phyloP scores from a whole-genome alignment of 768 basidiomycete species.

The Amanita thiersii region DNA sequence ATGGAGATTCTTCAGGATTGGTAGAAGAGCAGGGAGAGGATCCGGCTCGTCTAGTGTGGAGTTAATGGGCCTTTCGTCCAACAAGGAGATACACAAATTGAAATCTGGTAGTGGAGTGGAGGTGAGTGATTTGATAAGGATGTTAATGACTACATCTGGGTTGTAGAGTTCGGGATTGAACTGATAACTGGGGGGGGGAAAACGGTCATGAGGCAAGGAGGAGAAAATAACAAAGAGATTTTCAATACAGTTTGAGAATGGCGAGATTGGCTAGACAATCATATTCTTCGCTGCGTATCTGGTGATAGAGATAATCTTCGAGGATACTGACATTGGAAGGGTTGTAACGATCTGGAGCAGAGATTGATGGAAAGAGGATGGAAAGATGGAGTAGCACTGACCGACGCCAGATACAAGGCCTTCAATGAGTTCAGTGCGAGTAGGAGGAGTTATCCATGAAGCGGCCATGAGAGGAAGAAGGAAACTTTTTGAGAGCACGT shows the following conservation, averaged over 20 bases:
- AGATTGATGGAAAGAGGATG: conserved; percentile 8
- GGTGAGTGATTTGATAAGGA: conserved; percentile 87
- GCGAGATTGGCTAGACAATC: conserved; percentile 94
- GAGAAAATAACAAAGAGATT: not conserved
- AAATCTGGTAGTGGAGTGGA: conserved; percentile 87
- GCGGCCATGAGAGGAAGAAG: conserved; percentile 34
- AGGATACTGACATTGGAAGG: conserved; percentile 89
- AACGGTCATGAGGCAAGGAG: conserved; percentile 7
- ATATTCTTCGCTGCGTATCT: conserved; percentile 86
- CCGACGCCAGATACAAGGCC: conserved; percentile 88
- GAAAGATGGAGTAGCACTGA: conserved; percentile 25
- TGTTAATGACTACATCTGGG: conserved; percentile 88
- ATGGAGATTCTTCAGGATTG: conserved; percentile 58
- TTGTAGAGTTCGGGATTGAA: conserved; percentile 94
- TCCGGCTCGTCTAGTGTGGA: conserved; percentile 69
- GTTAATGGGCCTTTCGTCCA: conserved; percentile 61
- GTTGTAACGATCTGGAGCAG: conserved; percentile 82
- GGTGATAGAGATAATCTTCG: conserved; percentile 95
- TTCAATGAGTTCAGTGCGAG: conserved; percentile 82
- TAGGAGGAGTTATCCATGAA: conserved; percentile 67
- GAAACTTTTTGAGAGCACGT: conserved; percentile 25
- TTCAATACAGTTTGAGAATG: conserved; percentile 89
- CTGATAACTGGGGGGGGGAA: conserved; percentile 65
- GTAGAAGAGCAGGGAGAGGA: conserved; percentile 65
- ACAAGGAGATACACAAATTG: conserved; percentile 87